Evolutionary conservation across 257 asterid genomes (phyloP).

Genomic region (Misopates orontium): DNA sequence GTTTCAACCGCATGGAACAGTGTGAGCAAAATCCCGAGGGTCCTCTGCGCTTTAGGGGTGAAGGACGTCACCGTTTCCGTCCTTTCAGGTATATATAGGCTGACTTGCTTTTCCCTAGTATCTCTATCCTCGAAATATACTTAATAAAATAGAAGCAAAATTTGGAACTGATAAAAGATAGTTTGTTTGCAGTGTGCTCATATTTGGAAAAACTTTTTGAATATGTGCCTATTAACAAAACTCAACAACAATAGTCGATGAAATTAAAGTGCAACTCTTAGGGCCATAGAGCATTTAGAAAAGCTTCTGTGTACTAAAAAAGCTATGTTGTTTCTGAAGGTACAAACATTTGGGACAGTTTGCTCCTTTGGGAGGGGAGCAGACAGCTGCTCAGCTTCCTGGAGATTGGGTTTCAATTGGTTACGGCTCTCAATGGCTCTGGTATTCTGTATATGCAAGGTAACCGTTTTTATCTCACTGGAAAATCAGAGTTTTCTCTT

Average conservation of each 20-base stretch:
- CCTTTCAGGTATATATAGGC: constrained; percentile 86
- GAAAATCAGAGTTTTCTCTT: not conserved
- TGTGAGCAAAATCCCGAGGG: constrained; percentile 89
- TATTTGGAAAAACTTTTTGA: not conserved
- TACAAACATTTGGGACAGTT: constrained; percentile 96
- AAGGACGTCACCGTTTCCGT: constrained; percentile 90
- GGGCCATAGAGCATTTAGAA: not conserved
- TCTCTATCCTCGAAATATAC: too few relatives aligned
- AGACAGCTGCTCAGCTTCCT: constrained; percentile 96
- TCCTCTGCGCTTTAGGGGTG: constrained; percentile 91
- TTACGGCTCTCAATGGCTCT: constrained; percentile 89
- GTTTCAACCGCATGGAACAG: constrained; percentile 91
- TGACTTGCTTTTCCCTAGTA: not conserved
- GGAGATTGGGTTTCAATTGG: constrained; percentile 99
- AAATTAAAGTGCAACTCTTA: not conserved
- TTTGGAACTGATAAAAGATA: constrained; percentile 1
- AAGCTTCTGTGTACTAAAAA: constrained; percentile 8
- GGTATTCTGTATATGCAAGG: constrained; percentile 99
- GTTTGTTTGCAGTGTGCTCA: not conserved
- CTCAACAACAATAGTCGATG: not conserved
- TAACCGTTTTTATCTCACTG: constrained; percentile 24
- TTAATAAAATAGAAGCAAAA: not conserved
- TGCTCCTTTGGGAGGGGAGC: constrained; percentile 97
- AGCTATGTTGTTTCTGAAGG: constrained; percentile 39
- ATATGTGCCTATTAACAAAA: not conserved